These are phyloP conservation scores for Sapria himalayana DNA, from an alignment of 345 rosid genomes.

Conservation along the genomic window DNA sequence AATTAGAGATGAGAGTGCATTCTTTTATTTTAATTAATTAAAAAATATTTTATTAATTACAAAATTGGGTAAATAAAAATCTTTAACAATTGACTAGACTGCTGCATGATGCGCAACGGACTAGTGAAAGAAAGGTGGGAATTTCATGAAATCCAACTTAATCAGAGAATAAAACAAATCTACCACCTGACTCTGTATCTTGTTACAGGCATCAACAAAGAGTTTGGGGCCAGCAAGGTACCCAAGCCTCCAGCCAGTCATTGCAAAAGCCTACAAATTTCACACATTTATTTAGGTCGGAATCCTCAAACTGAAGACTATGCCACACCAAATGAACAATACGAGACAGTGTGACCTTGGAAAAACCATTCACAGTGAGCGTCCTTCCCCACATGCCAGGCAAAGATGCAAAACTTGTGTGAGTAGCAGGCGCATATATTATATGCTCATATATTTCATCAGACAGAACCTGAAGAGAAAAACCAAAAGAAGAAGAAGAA, in stretches of 20 bases:
- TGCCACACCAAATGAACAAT: neutral
- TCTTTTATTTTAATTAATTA: too few relatives aligned
- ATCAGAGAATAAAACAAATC: too few relatives aligned
- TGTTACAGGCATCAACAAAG: slow-evolving; percentile 82
- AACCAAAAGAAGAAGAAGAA: slow-evolving; percentile 8
- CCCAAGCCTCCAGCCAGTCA: slow-evolving; percentile 99
- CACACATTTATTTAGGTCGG: slow-evolving; percentile 3
- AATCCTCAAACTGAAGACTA: slow-evolving; percentile 1
- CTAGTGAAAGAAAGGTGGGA: too few relatives aligned
- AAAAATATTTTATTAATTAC: too few relatives aligned
- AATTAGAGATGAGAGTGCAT: too few relatives aligned
- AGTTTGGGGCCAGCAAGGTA: slow-evolving; percentile 86
- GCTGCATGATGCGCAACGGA: too few relatives aligned
- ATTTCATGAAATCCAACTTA: too few relatives aligned
- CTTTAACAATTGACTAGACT: too few relatives aligned
- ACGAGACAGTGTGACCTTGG: slow-evolving; percentile 37
- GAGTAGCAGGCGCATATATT: slow-evolving; percentile 77
- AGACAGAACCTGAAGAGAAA: slow-evolving; percentile 40
- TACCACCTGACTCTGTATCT: slow-evolving; percentile 99
- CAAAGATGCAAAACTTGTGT: slow-evolving; percentile 85
- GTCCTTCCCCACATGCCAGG: slow-evolving; percentile 94
- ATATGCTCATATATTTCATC: slow-evolving; percentile 99
- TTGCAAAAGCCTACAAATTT: slow-evolving; percentile 75
- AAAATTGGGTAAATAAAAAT: too few relatives aligned
- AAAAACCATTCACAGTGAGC: slow-evolving; percentile 83